Percentiles rank a stretch among this genome's conserved stretches.
Conservation (phyloP, 139 green algal genomes). For the Pedinophyceae sp. region DNA sequence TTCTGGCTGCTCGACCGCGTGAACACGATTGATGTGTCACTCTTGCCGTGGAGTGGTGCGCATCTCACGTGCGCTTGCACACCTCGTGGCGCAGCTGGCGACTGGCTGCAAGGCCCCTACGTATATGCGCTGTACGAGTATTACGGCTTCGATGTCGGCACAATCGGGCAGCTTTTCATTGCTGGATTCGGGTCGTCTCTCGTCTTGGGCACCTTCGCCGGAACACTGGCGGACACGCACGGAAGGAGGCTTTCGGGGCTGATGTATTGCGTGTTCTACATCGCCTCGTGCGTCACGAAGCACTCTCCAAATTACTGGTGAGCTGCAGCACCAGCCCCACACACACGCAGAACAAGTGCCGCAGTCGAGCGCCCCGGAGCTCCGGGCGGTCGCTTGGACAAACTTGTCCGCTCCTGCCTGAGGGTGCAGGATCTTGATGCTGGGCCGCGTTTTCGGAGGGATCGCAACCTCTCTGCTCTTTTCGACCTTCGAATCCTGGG, state of each 20-base stretch:
- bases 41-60: no score
- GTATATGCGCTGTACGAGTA: conserved; percentile 93
- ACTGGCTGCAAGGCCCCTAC: conserved; percentile 97
- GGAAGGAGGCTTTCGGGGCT: conserved; percentile 41
- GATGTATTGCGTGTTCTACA: conserved; percentile 73
- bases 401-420: no score
- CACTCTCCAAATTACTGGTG: conserved; percentile 74
- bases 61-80: no score
- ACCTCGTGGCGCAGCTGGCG: no score
- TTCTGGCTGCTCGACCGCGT: no score
- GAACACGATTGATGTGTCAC: no score
- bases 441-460: conserved; percentile 84
- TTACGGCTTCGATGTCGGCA: conserved; percentile 68
- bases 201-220: conserved; percentile 91
- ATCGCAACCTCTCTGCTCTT: conserved; percentile 94
- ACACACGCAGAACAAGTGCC: no score
- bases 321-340: no score
- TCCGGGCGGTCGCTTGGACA: no score
- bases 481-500: conserved; percentile 91
- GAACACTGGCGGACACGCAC: conserved; percentile 79
- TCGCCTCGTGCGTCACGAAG: conserved; percentile 84
- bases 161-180: conserved; percentile 95
- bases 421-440: conserved; percentile 70
- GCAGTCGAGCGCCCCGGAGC: no score
- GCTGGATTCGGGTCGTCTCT: conserved; percentile 91